phyloP scores from a whole-genome alignment of 2,329 filamentous ascomycete genomes.

The Alternaria sp. region DNA sequence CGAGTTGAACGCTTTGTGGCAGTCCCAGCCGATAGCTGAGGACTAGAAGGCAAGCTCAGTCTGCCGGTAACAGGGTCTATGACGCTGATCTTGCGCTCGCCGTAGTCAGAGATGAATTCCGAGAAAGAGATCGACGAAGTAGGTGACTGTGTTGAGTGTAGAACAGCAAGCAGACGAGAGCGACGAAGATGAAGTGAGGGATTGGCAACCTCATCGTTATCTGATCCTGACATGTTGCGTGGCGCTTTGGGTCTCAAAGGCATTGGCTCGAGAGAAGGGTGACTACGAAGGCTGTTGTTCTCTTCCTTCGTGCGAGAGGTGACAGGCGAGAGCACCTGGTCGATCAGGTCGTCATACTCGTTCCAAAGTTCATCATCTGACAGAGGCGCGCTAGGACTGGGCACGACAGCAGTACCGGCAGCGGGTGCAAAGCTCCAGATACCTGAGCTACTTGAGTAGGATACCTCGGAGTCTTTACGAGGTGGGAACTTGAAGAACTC shows the following conservation, averaged over 20 bases:
- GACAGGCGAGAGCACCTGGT: slow-evolving; percentile 65
- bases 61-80: slow-evolving; percentile 48
- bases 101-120: slow-evolving; percentile 61
- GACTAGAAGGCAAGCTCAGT: slow-evolving; percentile 43
- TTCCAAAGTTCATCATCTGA: slow-evolving; percentile 91
- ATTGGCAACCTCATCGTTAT: slow-evolving; percentile 28
- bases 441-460: slow-evolving; percentile 70
- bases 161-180: slow-evolving; percentile 58
- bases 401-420: slow-evolving; percentile 66
- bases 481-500: slow-evolving; percentile 80
- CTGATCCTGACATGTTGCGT: slow-evolving; percentile 38
- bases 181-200: slow-evolving; percentile 54
- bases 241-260: slow-evolving; percentile 34
- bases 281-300: slow-evolving; percentile 18
- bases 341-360: slow-evolving; percentile 88
- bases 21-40: slow-evolving; percentile 39
- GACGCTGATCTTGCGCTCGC: slow-evolving; percentile 48
- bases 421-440: slow-evolving; percentile 64
- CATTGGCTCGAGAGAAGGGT: slow-evolving; percentile 39
- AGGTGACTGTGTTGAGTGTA: slow-evolving; percentile 57
- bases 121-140: slow-evolving; percentile 61
- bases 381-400: slow-evolving; percentile 65
- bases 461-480: slow-evolving; percentile 73
- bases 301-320: slow-evolving; percentile 17
- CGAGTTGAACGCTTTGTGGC: slow-evolving; percentile 39